These are phyloP conservation scores for Penicillium sp. DNA, from an alignment of 2,329 filamentous ascomycete species.

Conservation along the genomic window DNA sequence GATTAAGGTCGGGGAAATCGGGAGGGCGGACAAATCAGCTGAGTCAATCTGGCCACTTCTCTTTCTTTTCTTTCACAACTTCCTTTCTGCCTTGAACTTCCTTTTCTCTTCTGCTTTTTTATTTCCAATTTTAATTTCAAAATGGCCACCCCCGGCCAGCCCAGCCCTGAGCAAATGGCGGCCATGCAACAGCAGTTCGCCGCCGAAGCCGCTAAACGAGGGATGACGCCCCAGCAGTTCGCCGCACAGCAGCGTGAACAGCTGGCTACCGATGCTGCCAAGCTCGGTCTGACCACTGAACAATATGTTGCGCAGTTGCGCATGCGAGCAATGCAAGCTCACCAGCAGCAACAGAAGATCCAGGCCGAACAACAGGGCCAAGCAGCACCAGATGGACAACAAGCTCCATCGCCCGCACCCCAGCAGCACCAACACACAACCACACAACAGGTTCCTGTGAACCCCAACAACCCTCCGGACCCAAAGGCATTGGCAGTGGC, in stretches of 20 bases:
- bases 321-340: constrained; percentile 48
- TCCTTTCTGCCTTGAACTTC: neutral
- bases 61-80: constrained; percentile 13
- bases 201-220: constrained; percentile 76
- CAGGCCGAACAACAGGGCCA: constrained; percentile 31
- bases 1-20: constrained; percentile 9
- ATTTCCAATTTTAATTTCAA: constrained; percentile 5
- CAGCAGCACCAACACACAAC: constrained; percentile 35
- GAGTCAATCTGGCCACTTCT: constrained; percentile 31
- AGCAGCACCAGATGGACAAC: constrained; percentile 39
- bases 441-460: constrained; percentile 48
- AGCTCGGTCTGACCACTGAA: constrained; percentile 53
- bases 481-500: constrained; percentile 86
- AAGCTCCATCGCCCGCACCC: constrained; percentile 30
- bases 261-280: constrained; percentile 47
- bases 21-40: constrained; percentile 24
- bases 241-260: constrained; percentile 58
- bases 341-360: constrained; percentile 37
- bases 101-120: neutral
- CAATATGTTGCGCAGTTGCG: constrained; percentile 47
- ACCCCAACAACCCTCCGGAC: constrained; percentile 65
- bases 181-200: constrained; percentile 80
- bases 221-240: constrained; percentile 82
- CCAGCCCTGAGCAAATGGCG: constrained; percentile 79
- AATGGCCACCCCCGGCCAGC: constrained; percentile 45